Evolutionary conservation across 2,329 filamentous ascomycete genomes (phyloP).

Genomic region (Malbranchea cinnamomea): DNA sequence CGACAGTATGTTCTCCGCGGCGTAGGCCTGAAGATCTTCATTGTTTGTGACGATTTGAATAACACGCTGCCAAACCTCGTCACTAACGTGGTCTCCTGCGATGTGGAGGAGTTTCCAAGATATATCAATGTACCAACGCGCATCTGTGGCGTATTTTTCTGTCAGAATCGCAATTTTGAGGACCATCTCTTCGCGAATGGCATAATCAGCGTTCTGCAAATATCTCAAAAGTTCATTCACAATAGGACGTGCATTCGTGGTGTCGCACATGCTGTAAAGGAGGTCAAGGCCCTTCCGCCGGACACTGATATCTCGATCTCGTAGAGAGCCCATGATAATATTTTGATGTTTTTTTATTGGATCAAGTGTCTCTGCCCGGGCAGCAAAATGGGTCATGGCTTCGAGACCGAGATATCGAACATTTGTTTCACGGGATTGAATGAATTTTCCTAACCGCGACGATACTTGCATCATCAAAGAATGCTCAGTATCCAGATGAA

Average conservation of each 20-base stretch:
- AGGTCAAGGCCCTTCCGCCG: constrained; percentile 88
- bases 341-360: constrained; percentile 97
- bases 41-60: constrained; percentile 99
- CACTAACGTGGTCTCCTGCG: constrained; percentile 95
- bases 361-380: constrained; percentile 81
- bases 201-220: constrained; percentile 90
- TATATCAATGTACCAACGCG: constrained; percentile 99
- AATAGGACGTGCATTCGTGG: constrained; percentile 82
- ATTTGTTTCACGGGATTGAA: constrained; percentile 92
- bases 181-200: constrained; percentile 97
- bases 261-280: constrained; percentile 98
- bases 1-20: constrained; percentile 79
- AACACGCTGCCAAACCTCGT: constrained; percentile 97
- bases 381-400: constrained; percentile 95
- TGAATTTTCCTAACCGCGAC: constrained; percentile 78
- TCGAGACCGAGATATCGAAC: constrained; percentile 91
- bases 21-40: constrained; percentile 93
- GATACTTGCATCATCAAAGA: constrained; percentile 95
- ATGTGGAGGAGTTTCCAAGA: constrained; percentile 86
- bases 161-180: constrained; percentile 96
- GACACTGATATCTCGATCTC: constrained; percentile 93
- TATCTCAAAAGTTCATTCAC: constrained; percentile 89
- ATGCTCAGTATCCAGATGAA: constrained; percentile 90
- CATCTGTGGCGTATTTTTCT: constrained; percentile 95
- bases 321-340: constrained; percentile 84